A percentile compares a stretch with the other conserved stretches of the same genome.
phyloP scores from a whole-genome alignment of 768 basidiomycete genomes.

The Termitomyces sp. region DNA sequence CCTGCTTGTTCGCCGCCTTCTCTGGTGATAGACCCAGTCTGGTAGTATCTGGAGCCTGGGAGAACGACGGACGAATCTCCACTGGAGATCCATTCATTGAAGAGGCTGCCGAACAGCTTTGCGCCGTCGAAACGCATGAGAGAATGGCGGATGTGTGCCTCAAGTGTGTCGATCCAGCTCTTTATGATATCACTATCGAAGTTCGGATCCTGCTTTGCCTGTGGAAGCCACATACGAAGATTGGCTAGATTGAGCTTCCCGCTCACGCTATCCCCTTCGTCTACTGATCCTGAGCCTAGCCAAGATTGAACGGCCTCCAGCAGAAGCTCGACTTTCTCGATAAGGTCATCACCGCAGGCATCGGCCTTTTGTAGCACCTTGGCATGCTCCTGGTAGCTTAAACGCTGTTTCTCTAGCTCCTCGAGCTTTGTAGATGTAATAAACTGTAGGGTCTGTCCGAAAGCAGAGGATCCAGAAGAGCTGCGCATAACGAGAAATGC shows the following conservation, averaged over 20 bases:
- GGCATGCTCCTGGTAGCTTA: conserved; percentile 28
- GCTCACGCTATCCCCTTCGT: conserved; percentile 8
- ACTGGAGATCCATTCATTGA: conserved; percentile 39
- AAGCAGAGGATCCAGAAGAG: conserved; percentile 15
- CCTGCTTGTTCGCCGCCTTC: conserved; percentile 25
- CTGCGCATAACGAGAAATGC: background rate
- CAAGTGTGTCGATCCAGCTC: conserved; percentile 32
- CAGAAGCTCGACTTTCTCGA: conserved; percentile 28
- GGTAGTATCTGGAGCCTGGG: conserved; percentile 7
- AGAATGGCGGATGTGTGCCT: conserved; percentile 33
- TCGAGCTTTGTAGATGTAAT: conserved; percentile 38
- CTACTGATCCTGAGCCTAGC: conserved; percentile 27
- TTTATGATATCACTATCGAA: conserved; percentile 29
- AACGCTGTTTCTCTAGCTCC: conserved; percentile 34
- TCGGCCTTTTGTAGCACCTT: conserved; percentile 24
- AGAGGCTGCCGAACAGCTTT: conserved; percentile 34
- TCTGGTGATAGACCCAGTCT: background rate
- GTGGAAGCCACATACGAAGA: conserved; percentile 31
- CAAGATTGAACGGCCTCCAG: conserved; percentile 27
- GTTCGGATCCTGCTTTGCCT: conserved; percentile 34
- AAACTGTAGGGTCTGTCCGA: conserved; percentile 34
- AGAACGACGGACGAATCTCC: conserved; percentile 31
- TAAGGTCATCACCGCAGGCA: conserved; percentile 14
- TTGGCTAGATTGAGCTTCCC: conserved; percentile 23
- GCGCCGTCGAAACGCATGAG: conserved; percentile 33